Conservation (phyloP, 208 protist genomes). For the Crithidia bombi region DNA sequence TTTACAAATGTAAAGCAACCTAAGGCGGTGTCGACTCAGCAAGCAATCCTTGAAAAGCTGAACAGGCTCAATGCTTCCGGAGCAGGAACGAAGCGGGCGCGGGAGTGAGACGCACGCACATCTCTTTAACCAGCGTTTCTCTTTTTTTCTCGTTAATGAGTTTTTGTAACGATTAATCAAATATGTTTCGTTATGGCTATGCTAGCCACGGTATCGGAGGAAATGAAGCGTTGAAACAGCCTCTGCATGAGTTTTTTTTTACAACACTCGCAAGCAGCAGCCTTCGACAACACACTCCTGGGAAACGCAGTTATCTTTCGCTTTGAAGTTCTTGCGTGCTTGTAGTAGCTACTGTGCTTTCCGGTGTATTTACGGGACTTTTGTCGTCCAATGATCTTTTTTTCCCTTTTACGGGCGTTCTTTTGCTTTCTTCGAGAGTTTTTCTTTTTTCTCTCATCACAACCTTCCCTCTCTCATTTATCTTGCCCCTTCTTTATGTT, state of each 20-base stretch:
- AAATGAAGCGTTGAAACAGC: neutral
- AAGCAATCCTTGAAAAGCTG: conserved; percentile 69
- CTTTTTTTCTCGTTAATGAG: neutral
- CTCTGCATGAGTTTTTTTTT: too few relatives aligned
- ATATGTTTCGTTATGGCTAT: too few relatives aligned
- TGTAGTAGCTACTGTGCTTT: too few relatives aligned
- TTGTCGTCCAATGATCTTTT: neutral
- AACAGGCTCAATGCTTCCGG: conserved; percentile 28
- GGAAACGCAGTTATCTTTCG: too few relatives aligned
- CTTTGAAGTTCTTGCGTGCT: too few relatives aligned
- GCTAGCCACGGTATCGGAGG: too few relatives aligned
- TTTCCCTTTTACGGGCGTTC: neutral
- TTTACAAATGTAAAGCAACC: conserved; percentile 70
- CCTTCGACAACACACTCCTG: too few relatives aligned
- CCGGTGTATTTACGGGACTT: too few relatives aligned
- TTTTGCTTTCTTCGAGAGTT: neutral
- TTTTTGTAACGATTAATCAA: conserved; percentile 9
- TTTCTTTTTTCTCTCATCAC: neutral
- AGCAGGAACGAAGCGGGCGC: conserved; percentile 20
- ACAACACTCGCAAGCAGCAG: neutral
- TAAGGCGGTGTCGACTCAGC: conserved; percentile 62
- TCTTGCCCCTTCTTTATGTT: neutral
- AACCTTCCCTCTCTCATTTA: conserved; percentile 7
- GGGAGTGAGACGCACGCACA: conserved; percentile 13
- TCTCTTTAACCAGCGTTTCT: neutral